Conservation (phyloP, 108 stramenopile species). For the Stephanodiscus triporus region DNA sequence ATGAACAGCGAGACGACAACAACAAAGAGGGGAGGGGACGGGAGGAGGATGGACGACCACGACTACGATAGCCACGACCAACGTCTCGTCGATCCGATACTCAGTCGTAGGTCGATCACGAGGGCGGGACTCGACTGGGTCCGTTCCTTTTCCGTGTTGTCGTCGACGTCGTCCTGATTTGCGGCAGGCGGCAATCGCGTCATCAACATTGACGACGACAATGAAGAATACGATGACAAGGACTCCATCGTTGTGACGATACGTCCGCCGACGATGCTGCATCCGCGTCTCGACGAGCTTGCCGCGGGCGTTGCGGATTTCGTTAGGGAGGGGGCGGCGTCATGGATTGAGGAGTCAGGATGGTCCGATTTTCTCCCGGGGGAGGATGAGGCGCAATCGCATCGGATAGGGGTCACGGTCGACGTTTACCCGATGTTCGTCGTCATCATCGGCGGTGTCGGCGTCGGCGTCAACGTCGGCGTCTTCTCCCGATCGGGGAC, state of each 20-base stretch:
- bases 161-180: constrained; percentile 15
- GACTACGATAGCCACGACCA: no score
- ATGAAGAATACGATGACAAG: constrained; percentile 5
- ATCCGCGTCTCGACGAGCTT: constrained; percentile 62
- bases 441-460: no score
- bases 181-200: background rate
- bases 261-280: constrained; percentile 66
- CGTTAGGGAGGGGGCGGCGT: constrained; percentile 54
- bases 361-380: constrained; percentile 20
- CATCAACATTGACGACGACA: background rate
- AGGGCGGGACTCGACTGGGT: constrained; percentile 47
- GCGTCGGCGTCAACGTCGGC: no score
- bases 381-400: constrained; percentile 6
- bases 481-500: no score
- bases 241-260: no score
- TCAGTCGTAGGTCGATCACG: constrained; percentile 30
- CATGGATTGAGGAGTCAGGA: no score
- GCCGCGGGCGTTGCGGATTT: constrained; percentile 42
- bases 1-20: no score
- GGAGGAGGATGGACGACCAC: constrained; percentile 14
- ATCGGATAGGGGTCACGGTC: no score
- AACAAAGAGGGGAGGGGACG: constrained; percentile 42
- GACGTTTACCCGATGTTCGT: no score
- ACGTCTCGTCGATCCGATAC: constrained; percentile 38
- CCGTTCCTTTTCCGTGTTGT: constrained; percentile 33